Base-by-base conservation (phyloP, 2,329 filamentous ascomycete species). In the Camptophora hylomeconis region DNA sequence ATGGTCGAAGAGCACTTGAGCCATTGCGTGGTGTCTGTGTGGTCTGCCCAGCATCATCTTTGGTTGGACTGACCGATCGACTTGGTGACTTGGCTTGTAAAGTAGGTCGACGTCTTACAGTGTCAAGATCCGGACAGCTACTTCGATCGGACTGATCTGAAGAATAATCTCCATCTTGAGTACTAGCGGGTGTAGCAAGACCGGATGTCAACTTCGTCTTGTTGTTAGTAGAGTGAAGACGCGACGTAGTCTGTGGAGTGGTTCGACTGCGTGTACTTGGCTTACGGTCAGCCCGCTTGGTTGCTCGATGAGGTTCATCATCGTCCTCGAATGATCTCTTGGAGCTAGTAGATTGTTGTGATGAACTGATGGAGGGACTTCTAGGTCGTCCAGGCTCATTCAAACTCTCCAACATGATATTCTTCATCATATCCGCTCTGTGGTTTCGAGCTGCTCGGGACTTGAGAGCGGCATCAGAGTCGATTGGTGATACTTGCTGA, bases 291-390 rank as follows among this genome's bases (percentile, higher is more conserved):
- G 41, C 33, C 19, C 42, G 35, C 33, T 45, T 45, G 25, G 20
- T 37, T 15, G 38, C 26, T 7, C 42, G 40, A 29, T 33, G 30
- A 13, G 32, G 35, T 11, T 44, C 42, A 17, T 38, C 41, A 26
- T 45, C 41, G 16, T 45, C 42, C 20, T 45, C 42, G n/a, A 41
- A 29, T 5, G 44, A 46, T 27, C 44, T 26, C 29, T 46, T 46
- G 5, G 41, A 44, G 36, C 41, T 43, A 11, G 41, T 41, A 32
- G 38, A 44, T 18, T 39, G 36, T 24, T 45, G 41, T 20, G 44
- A 46, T 8, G 44, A 46, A 7, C 42, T 40, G 17, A 39, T 38
- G 7, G 44, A 46, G 4, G 44, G 37, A 24, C 42, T 45, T 23
- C 44, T 34, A 17, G 35, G 38, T 25, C 41, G 37, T 11, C 36